These are phyloP conservation scores for Rhodamnia argentea DNA, from an alignment of 345 rosid genomes.

Conservation along the genomic window DNA sequence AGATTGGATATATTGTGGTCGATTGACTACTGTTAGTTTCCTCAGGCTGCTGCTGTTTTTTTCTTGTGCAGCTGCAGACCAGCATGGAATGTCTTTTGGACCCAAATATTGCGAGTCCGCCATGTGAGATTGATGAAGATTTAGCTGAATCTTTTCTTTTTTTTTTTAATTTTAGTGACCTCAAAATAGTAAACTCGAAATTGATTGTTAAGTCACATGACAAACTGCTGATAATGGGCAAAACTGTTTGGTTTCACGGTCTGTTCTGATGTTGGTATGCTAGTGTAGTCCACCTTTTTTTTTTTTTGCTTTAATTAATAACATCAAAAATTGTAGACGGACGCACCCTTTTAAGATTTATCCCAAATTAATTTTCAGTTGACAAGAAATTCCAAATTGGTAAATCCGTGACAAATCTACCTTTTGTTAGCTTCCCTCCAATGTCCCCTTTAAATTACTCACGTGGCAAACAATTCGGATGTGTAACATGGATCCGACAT, in stretches of 20 bases:
- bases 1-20: not conserved
- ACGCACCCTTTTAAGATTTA: no score
- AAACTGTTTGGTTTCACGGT: not conserved
- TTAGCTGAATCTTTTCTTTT: not conserved
- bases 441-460: accelerated
- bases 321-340: no score
- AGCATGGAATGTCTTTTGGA: not conserved
- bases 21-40: not conserved
- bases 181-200: not conserved
- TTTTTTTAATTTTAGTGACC: not conserved
- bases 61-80: not conserved
- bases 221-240: not conserved
- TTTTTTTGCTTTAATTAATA: no score
- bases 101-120: not conserved
- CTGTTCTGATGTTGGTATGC: no score
- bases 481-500: accelerated
- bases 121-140: not conserved
- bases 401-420: not conserved
- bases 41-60: not conserved
- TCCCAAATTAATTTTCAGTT: not conserved
- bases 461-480: not conserved
- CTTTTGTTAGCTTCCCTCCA: accelerated
- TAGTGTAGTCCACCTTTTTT: no score
- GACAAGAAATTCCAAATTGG: no score
- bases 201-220: not conserved